Base-by-base conservation (phyloP, 1,139 yeast genomes). In the Pichia sp. region DNA sequence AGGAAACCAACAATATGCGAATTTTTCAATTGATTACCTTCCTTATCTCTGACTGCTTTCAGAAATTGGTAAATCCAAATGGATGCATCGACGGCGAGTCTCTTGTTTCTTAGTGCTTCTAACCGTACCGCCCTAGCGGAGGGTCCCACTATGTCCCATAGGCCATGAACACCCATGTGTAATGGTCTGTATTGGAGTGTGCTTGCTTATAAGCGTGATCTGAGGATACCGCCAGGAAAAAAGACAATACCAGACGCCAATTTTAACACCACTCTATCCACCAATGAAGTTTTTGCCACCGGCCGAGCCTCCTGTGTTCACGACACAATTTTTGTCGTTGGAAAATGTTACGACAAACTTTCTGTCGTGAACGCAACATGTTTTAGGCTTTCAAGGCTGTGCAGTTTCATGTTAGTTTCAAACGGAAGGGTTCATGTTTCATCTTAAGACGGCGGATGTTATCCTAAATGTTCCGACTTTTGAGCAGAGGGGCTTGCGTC, bases 11-110 rank as follows among this genome's bases (percentile, higher is more conserved):
- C 85, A 19, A 93, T 80, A 65, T 94, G 99, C 0, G 97, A 85
- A 53, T 82, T 86, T 34, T 77, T 77, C 52, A 93, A 66, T 1
- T 88, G 79, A 53, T 86, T 80, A 17, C 98, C 99, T 37, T 86
- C 86, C 38, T 79, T 70, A 61, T 90, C 96, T 57, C 99, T 75
- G 21, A 93, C 95, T 1, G 99, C 99, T 62, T 91, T 93, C 55
- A 94, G 71, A 61, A 94, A 94, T 65, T 94, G 99, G 63, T 94
- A 94, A 47, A 94, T 87, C 99, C 99, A 94, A 56, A 94, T 94
- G 2, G 98, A 91, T 0, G 99, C 99, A 71, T 94, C 99, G 11
- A 94, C 94, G 0, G 99, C 99, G 58, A 94, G 71, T 50, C 78
- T 73, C 63, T 85, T 85, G 51, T 90, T 79, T 18, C 81, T 70